Conservation (phyloP, 2,329 filamentous ascomycete genomes). For the Whalleya microplaca region DNA sequence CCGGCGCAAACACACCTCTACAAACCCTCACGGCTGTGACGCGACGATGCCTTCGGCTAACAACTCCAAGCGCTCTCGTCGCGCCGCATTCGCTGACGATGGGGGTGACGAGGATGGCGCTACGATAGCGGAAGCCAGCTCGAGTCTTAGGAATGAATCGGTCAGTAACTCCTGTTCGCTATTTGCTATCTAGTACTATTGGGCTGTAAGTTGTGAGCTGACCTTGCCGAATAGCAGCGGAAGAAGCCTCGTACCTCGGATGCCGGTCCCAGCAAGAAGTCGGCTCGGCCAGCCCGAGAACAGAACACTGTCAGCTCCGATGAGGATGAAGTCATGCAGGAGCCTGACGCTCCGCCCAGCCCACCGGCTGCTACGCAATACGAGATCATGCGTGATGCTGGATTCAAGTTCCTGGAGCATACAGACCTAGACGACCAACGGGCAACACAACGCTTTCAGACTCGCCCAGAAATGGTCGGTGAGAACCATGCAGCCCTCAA, state of each 20-base stretch:
- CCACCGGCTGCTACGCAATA: slow-evolving; percentile 61
- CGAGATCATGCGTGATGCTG: slow-evolving; percentile 62
- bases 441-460: slow-evolving; percentile 66
- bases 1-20: background rate
- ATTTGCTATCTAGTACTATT: no score
- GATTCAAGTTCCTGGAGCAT: slow-evolving; percentile 61
- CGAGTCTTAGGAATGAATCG: slow-evolving; percentile 43
- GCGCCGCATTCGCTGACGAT: slow-evolving; percentile 38
- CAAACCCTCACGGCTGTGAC: background rate
- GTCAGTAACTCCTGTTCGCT: slow-evolving; percentile 38
- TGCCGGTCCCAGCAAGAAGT: slow-evolving; percentile 19
- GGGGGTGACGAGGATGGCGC: slow-evolving; percentile 41
- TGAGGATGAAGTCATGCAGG: slow-evolving; percentile 36
- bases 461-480: slow-evolving; percentile 52
- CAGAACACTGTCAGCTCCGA: slow-evolving; percentile 32
- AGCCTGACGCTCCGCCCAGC: slow-evolving; percentile 28
- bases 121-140: slow-evolving; percentile 45
- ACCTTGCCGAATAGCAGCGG: slow-evolving; percentile 30
- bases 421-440: slow-evolving; percentile 63
- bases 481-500: slow-evolving; percentile 79
- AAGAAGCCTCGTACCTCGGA: slow-evolving; percentile 46
- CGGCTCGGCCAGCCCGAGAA: slow-evolving; percentile 21
- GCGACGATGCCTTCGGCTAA: slow-evolving; percentile 33
- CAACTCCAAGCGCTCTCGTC: slow-evolving; percentile 48
- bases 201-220: no score